Evolutionary conservation across 2,329 filamentous ascomycete species (phyloP).

Genomic region (Aspergillus hortae): DNA sequence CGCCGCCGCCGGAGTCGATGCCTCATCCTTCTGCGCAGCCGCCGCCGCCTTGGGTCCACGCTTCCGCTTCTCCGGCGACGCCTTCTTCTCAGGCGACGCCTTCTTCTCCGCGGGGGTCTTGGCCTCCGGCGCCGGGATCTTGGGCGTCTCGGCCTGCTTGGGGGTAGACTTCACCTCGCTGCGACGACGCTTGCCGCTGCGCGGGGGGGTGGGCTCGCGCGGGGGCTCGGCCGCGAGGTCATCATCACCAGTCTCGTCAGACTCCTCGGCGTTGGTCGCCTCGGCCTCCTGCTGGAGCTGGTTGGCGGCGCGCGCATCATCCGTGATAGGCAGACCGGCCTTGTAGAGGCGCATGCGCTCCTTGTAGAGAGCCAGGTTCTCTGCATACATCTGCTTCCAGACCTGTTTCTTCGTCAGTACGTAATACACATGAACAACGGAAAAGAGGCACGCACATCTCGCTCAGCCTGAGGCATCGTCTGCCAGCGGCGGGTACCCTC

Average conservation of each 20-base stretch:
- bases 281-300: conserved; percentile 41
- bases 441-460: conserved; percentile 50
- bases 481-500: conserved; percentile 86
- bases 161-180: conserved; percentile 32
- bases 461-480: conserved; percentile 70
- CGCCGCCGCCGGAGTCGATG: background rate
- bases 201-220: conserved; percentile 42
- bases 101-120: conserved; percentile 15
- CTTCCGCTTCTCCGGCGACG: conserved; percentile 32
- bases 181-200: conserved; percentile 43
- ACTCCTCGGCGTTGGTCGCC: conserved; percentile 32
- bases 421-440: background rate
- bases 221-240: conserved; percentile 11
- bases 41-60: conserved; percentile 24
- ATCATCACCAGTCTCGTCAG: conserved; percentile 13
- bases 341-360: conserved; percentile 56
- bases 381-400: conserved; percentile 57
- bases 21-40: conserved; percentile 8
- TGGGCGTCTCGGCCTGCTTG: conserved; percentile 27
- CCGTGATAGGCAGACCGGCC: conserved; percentile 43
- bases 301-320: conserved; percentile 41
- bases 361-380: conserved; percentile 56
- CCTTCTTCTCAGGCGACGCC: conserved; percentile 30
- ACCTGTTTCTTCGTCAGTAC: conserved; percentile 32
- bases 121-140: background rate